Base-by-base conservation (phyloP, 2,329 filamentous ascomycete genomes). In the Cordyceps farinosa region DNA sequence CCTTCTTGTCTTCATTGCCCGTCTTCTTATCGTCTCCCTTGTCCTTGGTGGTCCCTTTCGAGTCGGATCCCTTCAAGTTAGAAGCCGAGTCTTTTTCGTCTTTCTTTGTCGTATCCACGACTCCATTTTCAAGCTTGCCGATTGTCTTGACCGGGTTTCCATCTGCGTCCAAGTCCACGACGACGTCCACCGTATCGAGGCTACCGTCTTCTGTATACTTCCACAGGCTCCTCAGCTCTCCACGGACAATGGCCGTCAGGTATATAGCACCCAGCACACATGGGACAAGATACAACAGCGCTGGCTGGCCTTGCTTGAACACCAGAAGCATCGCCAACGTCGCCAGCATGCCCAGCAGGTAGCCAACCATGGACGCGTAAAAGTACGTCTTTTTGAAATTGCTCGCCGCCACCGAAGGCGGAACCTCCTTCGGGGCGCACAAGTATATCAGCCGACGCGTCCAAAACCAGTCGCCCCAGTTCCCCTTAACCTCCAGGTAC, bases 251-350 rank as follows among this genome's bases (percentile, higher is more conserved):
- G 0, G 89, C 94, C 2, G 90, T 95, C 3, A 87, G 75, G 89
- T 91, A 96, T 1, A 95, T 72, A 1, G 88, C 84, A 1, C 84
- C 80, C 5, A 97, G 78, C 0, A 98, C 91, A 0, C 90, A 89
- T 0, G 94, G 94, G 0, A 98, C 95, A 7, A 99, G 85, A 72
- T 98, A 98, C 15, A 99, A 79, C 38, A 99, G 81, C 8, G 95
- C 94, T 0, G 94, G 94, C 72, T 99, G 94, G 3, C 91, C 91
- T 66, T 91, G 91, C 53, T 89, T 83, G 70, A 87, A 95, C 10
- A 91, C 77, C 56, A 92, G 81, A 77, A 98, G 89, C 69, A 92
- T 90, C 0, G 83, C 78, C 22, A 97, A 76, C 0, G 94, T 97
- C 2, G 82, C 79, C 2, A 92, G 66, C 87, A 98, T 90, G 1